These are phyloP conservation scores for Climacium dendroides DNA, from an alignment of 225 moss, liverwort and hornwort genomes.

Conservation along the genomic window DNA sequence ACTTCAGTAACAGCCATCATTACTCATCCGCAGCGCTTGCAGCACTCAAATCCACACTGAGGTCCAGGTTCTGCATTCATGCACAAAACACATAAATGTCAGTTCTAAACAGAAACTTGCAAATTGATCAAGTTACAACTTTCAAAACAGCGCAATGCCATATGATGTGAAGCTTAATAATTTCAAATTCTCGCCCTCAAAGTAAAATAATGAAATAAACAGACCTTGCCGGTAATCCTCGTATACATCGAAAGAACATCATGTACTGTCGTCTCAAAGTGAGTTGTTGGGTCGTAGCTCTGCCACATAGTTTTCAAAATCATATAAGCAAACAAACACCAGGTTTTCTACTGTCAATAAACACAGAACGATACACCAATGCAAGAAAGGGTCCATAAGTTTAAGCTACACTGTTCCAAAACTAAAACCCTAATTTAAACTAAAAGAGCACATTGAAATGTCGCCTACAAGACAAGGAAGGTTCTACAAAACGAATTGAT, in stretches of 20 bases:
- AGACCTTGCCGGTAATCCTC: constrained; percentile 87
- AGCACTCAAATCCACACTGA: constrained; percentile 78
- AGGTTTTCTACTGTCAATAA: background rate
- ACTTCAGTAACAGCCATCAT: background rate
- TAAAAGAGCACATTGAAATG: background rate
- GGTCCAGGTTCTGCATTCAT: constrained; percentile 56
- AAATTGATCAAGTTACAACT: background rate
- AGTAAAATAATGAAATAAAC: background rate
- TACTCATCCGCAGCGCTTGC: constrained; percentile 82
- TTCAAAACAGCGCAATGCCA: background rate
- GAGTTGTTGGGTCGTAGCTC: constrained; percentile 94
- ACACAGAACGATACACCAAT: background rate
- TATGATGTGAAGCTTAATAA: background rate
- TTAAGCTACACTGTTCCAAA: background rate
- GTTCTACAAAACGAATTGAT: background rate
- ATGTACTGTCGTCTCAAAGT: constrained; percentile 89
- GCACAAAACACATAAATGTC: background rate
- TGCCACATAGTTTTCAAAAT: constrained; percentile 4
- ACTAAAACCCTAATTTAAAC: background rate
- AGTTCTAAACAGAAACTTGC: background rate
- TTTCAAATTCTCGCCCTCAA: background rate
- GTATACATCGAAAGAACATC: constrained; percentile 92
- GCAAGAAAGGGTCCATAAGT: background rate
- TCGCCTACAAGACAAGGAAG: background rate
- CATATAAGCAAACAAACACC: background rate